A percentile compares a stretch with the other conserved stretches of the same genome.
These are phyloP conservation scores for Lipomyces kockii DNA, from an alignment of 805 yeast species.

Conservation along the genomic window DNA sequence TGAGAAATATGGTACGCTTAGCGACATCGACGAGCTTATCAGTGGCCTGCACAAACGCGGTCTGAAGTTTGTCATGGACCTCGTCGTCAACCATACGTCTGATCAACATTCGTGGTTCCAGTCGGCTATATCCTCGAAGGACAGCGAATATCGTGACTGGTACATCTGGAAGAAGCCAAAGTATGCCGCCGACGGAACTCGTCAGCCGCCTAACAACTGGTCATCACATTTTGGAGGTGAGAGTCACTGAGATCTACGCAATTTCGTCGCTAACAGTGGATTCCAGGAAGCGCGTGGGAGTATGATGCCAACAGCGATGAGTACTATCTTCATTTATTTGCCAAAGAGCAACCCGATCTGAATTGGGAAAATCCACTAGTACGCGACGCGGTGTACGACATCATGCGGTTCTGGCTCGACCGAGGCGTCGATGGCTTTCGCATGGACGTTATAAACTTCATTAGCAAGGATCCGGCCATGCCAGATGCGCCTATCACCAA, in stretches of 20 bases:
- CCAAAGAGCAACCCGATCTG: conserved; percentile 62
- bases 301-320: conserved; percentile 60
- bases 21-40: conserved; percentile 57
- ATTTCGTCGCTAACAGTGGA: neutral
- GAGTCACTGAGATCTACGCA: neutral
- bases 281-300: conserved; percentile 54
- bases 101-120: conserved; percentile 61
- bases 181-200: conserved; percentile 52
- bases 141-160: conserved; percentile 65
- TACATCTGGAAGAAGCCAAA: conserved; percentile 61
- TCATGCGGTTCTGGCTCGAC: conserved; percentile 59
- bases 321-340: conserved; percentile 61
- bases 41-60: conserved; percentile 56
- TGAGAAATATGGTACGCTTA: conserved; percentile 58
- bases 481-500: conserved; percentile 57
- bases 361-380: conserved; percentile 62
- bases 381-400: conserved; percentile 52
- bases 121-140: conserved; percentile 56
- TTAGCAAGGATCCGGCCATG: conserved; percentile 54
- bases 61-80: conserved; percentile 58
- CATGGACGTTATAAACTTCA: conserved; percentile 60
- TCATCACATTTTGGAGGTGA: conserved; percentile 48
- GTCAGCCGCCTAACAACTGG: conserved; percentile 66
- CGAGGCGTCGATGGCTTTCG: conserved; percentile 65
- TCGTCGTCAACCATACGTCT: conserved; percentile 65